Evolutionary conservation across 345 rosid genomes (phyloP), one percentile per base, ranked within the genome.

Genomic region (Rhodamnia argentea): DNA sequence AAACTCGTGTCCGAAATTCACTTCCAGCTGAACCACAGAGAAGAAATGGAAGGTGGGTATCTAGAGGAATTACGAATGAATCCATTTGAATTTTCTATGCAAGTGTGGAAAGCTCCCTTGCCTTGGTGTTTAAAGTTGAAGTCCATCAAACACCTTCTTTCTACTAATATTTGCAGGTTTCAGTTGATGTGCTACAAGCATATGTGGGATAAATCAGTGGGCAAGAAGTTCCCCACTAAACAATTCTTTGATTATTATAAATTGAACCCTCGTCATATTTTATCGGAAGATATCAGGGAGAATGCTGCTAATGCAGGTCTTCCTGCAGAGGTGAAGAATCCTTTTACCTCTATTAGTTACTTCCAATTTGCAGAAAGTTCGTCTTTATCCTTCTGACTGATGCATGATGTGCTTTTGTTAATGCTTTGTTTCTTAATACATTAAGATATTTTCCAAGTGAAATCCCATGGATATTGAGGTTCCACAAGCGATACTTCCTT

Each of bases 141-240:
- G 47, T 2, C 24, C 24, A 82, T 64, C 44, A 37, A 22, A 75
- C 70, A 58, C 54, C 9, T 20, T 27, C 27, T 60, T n/a, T 42
- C 62, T 54, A 52, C 84, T n/a, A 23, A n/a, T 56, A 53, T 82
- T 89, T 52, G 58, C 90, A 96, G 99, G 91, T 88, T 96, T 85
- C 98, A 96, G 57, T 87, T 96, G 56, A 95, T 95, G 99, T 93
- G 95, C 86, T 96, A 96, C 93, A 96, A 95, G 91, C 86, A 89
- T 85, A 85, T 96, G 88, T 96, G 97, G 96, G 99, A 96, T 86
- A 90, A 89, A 82, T 75, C 92, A 84, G 95, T 92, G 51, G 87
- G 89, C 52, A 89, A 84, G 86, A 89, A 87, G 56, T 96, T 96
- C 83, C 95, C 95, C 1, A 60, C 88, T 7, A 47, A 59, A 59